Conservation (phyloP, 305 asterid species). For the Solanum hybrid region DNA sequence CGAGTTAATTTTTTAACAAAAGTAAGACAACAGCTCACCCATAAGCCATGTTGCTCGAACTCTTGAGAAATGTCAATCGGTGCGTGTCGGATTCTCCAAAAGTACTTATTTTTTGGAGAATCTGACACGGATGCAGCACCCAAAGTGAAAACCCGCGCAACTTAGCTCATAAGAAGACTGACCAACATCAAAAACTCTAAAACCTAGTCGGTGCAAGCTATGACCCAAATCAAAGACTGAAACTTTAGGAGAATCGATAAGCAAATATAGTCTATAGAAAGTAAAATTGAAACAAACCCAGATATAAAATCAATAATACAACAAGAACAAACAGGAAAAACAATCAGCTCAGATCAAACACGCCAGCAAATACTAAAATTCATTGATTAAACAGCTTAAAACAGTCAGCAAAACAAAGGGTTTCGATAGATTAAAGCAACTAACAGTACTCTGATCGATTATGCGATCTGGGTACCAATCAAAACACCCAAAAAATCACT, state of each 20-base stretch:
- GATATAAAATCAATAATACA: neutral
- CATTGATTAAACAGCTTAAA: neutral
- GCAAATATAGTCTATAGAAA: neutral
- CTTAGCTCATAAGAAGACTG: neutral
- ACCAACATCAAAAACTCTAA: neutral
- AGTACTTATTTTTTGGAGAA: neutral
- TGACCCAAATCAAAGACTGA: neutral
- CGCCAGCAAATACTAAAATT: neutral
- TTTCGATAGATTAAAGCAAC: neutral
- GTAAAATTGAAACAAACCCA: neutral
- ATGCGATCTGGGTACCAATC: constrained; percentile 4
- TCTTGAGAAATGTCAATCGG: neutral
- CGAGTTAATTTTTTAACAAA: neutral
- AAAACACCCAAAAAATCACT: neutral
- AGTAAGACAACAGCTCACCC: neutral
- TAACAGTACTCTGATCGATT: neutral
- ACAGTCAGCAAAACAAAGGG: neutral
- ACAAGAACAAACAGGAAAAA: neutral
- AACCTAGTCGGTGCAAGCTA: neutral
- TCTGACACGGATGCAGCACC: neutral
- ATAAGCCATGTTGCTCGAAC: neutral
- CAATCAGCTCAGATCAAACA: neutral
- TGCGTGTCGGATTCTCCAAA: neutral
- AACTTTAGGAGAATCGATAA: neutral
- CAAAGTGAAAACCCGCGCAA: neutral